Base-by-base conservation (phyloP, 495 filamentous ascomycete species). In the Hyaloscypha bicolor region DNA sequence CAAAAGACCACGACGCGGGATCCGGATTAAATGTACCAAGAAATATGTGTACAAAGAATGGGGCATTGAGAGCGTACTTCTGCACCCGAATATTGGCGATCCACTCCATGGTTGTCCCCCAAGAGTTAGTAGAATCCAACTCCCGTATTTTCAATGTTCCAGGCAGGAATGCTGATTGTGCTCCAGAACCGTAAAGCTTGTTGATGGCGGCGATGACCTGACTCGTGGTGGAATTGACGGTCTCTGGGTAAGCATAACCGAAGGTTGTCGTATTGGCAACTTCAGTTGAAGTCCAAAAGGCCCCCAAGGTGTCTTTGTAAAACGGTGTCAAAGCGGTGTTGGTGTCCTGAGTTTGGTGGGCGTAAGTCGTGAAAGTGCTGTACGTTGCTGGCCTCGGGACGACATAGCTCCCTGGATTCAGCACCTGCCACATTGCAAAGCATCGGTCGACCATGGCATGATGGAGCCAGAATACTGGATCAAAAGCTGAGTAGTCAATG, bases 391-490 rank as follows among this genome's bases (percentile, higher is more conserved):
- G 51, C 30, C 81, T 73, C 9, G 88, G 80, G 12, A 77, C 73
- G 4, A 92, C 81, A 65, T 81, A 87, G 59, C 80, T 78, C 3
- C 85, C 71, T 4, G 88, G 88, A 66, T 92, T 81, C 14, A 91
- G 70, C 0, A 81, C 79, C 76, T 93, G 90, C 90, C 90, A 94
- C 58, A 93, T 85, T 8, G 91, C 84, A 68, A 89, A 87, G 55
- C 86, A 75, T 4, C 91, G 83, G 70, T 94, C 91, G 21, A 92
- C 81, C 67, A 86, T 89, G 48, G 80, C 75, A 63, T 85, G 81
- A 60, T 93, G 91, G 4, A 93, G 77, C 76, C 85, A 91, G 77
- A 93, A 94, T 48, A 91, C 79, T 0, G 91, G 90, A 71, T 93
- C 91, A 68, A 91, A 93, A 19, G 86, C 85, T 5, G 91, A 87